Conservation (phyloP, 179 eudicot genomes). For the Sideroxylon spinosum region DNA sequence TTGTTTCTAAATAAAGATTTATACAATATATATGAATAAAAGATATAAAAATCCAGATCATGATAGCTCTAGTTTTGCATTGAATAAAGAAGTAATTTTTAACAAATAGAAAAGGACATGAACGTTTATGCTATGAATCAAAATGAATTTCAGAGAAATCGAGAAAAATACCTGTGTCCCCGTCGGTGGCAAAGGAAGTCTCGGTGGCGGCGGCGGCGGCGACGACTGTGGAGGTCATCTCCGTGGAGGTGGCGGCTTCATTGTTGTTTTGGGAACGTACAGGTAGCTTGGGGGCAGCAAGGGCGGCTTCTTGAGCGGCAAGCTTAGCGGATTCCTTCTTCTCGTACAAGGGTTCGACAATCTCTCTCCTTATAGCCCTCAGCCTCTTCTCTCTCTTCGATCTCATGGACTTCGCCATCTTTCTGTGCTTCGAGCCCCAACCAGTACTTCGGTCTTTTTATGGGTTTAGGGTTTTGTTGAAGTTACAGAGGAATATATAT, state of each 20-base stretch:
- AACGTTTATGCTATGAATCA: not conserved
- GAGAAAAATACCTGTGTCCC: not conserved
- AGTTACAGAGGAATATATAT: not conserved
- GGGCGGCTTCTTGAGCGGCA: constrained; percentile 84
- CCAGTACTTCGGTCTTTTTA: not conserved
- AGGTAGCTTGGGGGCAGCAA: constrained; percentile 80
- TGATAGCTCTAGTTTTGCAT: not conserved
- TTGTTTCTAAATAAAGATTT: no score
- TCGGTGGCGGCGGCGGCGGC: constrained; percentile 24
- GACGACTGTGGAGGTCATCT: not conserved
- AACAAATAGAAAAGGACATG: not conserved
- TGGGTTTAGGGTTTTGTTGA: not conserved
- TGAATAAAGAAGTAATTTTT: not conserved
- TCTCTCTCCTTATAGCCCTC: constrained; percentile 73
- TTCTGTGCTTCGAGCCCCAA: not conserved
- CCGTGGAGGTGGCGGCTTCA: constrained; percentile 21
- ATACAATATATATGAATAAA: no score
- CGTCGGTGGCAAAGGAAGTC: constrained; percentile 1
- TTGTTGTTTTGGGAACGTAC: constrained; percentile 28
- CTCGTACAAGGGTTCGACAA: constrained; percentile 64
- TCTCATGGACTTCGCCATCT: constrained; percentile 90
- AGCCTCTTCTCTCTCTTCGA: constrained; percentile 89
- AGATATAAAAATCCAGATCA: no score
- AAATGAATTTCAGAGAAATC: not conserved
- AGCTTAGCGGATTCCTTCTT: constrained; percentile 74